Evolutionary conservation across 768 basidiomycete species (phyloP), one percentile per base, ranked within the genome.

Genomic region (Lactarius hengduanensis): DNA sequence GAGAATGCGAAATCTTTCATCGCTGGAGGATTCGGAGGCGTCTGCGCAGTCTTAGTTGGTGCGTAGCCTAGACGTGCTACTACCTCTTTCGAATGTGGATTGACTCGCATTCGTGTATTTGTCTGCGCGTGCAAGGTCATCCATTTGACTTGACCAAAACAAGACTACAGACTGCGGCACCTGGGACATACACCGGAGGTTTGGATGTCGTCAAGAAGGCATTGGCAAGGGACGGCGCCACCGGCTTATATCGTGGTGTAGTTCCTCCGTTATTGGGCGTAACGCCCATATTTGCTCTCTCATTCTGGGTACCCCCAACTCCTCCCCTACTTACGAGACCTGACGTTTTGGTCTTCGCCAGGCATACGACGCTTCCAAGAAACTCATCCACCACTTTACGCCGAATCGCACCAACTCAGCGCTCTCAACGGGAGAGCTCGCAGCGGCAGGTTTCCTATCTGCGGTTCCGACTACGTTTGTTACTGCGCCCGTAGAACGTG

Each of bases 111-210:
- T 57, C 53, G 13, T 41, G 30, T n/a, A 10, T 34, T 18, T 59
- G 15, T 10, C 20, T 50, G 16, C 28, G n/a, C 15, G 10, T 32
- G 11, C 11, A 47, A 93, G 96, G 97, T 1, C 97, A 99, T 74
- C 97, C 97, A 10, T 99, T 98, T 75, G 97, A 99, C 78, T 80
- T 98, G 73, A 97, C 93, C 65, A 96, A 96, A 80, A 94, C 92
- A n/a, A 85, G 96, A 54, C 77, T 99, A 67, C 97, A 99, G 78
- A 98, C 97, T 6, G 96, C 97, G 11, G 71, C 86, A 18, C 85
- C 90, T 11, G 96, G 97, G 4, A 82, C 86, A 56, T 99, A 99
- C 79, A 94, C 82, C 47, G 94, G 97, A 53, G 94, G 93, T 1
- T 71, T 98, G 26, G 96, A 99, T 78, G 96, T 96, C 34, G 94